These are phyloP conservation scores for Lactarius tabidus DNA, from an alignment of 768 basidiomycete species.

Conservation along the genomic window DNA sequence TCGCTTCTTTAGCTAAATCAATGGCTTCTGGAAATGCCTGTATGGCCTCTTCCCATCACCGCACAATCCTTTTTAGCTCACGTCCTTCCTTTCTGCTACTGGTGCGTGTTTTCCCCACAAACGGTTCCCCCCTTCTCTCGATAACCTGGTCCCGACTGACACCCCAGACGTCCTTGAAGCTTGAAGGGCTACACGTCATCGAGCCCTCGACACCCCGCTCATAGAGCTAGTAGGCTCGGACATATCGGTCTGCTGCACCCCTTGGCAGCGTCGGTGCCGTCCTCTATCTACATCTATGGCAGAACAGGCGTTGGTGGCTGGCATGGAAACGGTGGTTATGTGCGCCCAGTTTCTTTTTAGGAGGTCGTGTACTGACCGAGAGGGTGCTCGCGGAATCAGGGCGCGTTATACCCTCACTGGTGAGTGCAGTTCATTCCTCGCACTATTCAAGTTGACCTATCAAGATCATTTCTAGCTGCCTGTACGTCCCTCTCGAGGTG, in stretches of 20 bases:
- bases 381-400: neutral
- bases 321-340: neutral
- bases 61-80: too few species aligned
- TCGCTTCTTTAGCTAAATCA: too few species aligned
- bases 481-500: slow-evolving; percentile 7
- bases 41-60: too few species aligned
- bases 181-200: too few species aligned
- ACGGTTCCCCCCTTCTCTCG: neutral
- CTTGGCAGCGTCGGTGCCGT: neutral
- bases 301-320: accelerated
- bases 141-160: neutral
- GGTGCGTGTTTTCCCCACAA: neutral
- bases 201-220: neutral
- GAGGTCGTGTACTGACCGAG: neutral
- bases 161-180: too few species aligned
- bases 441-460: neutral
- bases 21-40: too few species aligned
- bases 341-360: neutral
- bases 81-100: too few species aligned
- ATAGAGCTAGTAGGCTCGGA: neutral
- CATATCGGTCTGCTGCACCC: neutral
- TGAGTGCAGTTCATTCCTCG: neutral
- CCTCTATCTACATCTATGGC: neutral
- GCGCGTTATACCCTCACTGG: slow-evolving; percentile 16
- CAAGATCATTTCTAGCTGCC: slow-evolving; percentile 11